A percentile compares a stretch with the other conserved stretches of the same genome.
Evolutionary conservation across 805 yeast species (phyloP).

Genomic region (Candida wancherniae): DNA sequence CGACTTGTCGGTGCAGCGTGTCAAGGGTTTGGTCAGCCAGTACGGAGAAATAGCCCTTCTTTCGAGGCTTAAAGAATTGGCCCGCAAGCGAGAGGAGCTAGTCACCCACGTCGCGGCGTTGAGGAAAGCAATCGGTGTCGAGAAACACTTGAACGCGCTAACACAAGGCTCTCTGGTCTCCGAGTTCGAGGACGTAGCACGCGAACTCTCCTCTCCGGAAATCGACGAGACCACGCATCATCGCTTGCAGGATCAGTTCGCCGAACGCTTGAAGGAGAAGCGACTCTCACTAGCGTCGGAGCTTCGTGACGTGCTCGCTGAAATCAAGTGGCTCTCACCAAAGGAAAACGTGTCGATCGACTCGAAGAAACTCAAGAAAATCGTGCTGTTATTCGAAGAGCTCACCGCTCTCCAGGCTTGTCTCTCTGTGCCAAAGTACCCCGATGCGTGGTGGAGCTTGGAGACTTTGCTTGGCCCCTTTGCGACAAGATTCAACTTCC

Average conservation of each 20-base stretch:
- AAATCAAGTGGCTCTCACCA: slow-evolving; percentile 23
- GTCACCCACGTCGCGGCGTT: slow-evolving; percentile 1
- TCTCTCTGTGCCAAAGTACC: slow-evolving; percentile 24
- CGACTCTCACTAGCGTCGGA: slow-evolving; percentile 9
- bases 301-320: slow-evolving; percentile 12
- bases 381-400: slow-evolving; percentile 7
- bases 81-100: slow-evolving; percentile 1
- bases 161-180: slow-evolving; percentile 1
- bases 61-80: slow-evolving; percentile 2
- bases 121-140: slow-evolving; percentile 4
- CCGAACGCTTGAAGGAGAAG: slow-evolving; percentile 5
- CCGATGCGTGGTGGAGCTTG: slow-evolving; percentile 47
- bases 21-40: slow-evolving; percentile 2
- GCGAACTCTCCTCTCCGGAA: slow-evolving; percentile 2
- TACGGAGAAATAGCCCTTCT: slow-evolving; percentile 7
- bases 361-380: slow-evolving; percentile 9
- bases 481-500: slow-evolving; percentile 50
- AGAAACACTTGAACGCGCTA: slow-evolving; percentile 4
- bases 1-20: neutral
- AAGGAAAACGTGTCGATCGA: slow-evolving; percentile 12
- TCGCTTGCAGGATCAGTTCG: slow-evolving; percentile 2
- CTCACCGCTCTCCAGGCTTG: slow-evolving; percentile 31
- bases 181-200: slow-evolving; percentile 12
- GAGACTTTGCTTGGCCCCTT: slow-evolving; percentile 44
- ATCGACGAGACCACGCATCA: neutral